Conservation (phyloP, 441 rosid species). For the Iberis amara region DNA sequence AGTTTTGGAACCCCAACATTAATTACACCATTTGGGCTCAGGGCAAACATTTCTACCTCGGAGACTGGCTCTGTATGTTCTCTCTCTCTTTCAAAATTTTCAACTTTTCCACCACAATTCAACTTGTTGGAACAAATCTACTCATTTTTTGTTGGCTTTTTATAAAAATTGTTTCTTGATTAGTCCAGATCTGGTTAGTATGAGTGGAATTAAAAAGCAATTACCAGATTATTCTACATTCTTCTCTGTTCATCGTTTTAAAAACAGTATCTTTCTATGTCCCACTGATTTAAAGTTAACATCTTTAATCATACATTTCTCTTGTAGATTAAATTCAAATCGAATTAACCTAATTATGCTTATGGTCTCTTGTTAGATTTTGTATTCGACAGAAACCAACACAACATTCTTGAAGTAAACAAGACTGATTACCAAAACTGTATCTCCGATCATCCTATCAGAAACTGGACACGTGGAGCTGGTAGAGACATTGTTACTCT, state of each 20-base stretch:
- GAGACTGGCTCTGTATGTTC: constrained; percentile 85
- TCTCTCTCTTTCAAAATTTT: constrained; percentile 12
- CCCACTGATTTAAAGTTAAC: constrained; percentile 14
- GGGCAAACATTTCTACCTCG: constrained; percentile 68
- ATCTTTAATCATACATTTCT: constrained; percentile 11
- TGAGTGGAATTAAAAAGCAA: too few species aligned
- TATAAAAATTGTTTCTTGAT: neutral
- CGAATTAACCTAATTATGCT: neutral
- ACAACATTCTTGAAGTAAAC: constrained; percentile 81
- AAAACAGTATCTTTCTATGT: too few species aligned
- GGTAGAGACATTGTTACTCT: constrained; percentile 86
- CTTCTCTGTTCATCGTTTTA: constrained; percentile 6
- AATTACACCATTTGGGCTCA: constrained; percentile 81
- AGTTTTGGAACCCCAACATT: constrained; percentile 58
- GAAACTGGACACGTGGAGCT: constrained; percentile 68
- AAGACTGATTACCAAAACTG: constrained; percentile 64
- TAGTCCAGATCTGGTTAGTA: constrained; percentile 21
- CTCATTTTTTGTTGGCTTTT: neutral
- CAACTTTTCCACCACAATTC: constrained; percentile 4
- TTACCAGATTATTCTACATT: too few species aligned
- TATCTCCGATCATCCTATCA: constrained; percentile 59
- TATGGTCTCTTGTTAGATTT: constrained; percentile 43
- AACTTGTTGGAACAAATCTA: neutral
- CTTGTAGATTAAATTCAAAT: constrained; percentile 7
- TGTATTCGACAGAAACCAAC: constrained; percentile 82